A percentile compares a stretch with the other conserved stretches of the same genome.
Evolutionary conservation across 148 eudicot genomes (phyloP).

Genomic region (Silene uniflora): DNA sequence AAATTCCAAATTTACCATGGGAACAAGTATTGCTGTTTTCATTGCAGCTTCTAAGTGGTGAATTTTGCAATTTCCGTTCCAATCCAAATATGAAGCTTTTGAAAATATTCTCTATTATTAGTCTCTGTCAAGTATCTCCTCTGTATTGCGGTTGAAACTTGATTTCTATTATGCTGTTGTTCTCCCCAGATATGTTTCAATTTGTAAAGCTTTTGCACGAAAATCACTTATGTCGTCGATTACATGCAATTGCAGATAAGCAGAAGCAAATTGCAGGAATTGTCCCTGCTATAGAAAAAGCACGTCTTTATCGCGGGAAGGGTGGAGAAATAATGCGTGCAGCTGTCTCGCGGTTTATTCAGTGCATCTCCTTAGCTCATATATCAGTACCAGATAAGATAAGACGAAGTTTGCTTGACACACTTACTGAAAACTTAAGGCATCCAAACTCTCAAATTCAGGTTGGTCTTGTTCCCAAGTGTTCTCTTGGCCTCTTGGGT

Average conservation of each 20-base stretch:
- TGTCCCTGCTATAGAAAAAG: slow-evolving; percentile 94
- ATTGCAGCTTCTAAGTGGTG: slow-evolving; percentile 6
- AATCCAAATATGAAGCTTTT: neutral
- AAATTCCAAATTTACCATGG: neutral
- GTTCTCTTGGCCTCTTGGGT: neutral
- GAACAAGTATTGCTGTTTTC: neutral
- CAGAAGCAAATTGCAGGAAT: slow-evolving; percentile 76
- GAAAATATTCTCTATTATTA: neutral
- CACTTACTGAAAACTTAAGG: slow-evolving; percentile 76
- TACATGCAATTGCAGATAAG: slow-evolving; percentile 50
- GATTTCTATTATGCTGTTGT: neutral
- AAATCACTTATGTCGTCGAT: neutral
- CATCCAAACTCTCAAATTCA: slow-evolving; percentile 93
- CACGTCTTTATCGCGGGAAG: slow-evolving; percentile 95
- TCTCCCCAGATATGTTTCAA: neutral
- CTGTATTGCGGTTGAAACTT: neutral
- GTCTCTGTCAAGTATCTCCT: neutral
- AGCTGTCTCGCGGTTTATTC: slow-evolving; percentile 87
- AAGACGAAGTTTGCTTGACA: slow-evolving; percentile 73
- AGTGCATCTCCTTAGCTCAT: slow-evolving; percentile 61
- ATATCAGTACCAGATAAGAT: slow-evolving; percentile 54
- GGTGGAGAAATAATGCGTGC: slow-evolving; percentile 99
- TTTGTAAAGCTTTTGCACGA: neutral
- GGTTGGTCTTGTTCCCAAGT: slow-evolving; percentile 35
- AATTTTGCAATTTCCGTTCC: neutral